Percentiles rank a stretch among this genome's conserved stretches.
phyloP scores from a whole-genome alignment of 805 yeast genomes.

The Candida ortonii region DNA sequence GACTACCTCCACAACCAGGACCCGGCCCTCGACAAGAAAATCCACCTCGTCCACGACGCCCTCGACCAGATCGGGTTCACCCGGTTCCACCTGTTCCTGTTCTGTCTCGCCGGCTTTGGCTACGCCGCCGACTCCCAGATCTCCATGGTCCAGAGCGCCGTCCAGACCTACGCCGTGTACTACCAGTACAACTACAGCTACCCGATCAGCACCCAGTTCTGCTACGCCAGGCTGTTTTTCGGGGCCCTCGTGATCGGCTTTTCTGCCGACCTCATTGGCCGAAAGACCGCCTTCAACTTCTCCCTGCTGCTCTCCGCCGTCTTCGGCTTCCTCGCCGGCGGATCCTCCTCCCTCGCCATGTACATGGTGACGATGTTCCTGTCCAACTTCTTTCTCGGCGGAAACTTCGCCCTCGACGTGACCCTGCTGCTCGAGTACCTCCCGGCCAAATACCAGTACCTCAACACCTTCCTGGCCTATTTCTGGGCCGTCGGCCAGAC shows the following conservation, averaged over 20 bases:
- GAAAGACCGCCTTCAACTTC: conserved; percentile 46
- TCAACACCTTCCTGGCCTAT: conserved; percentile 47
- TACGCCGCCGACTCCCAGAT: conserved; percentile 48
- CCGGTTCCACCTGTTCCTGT: conserved; percentile 42
- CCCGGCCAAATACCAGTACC: conserved; percentile 46
- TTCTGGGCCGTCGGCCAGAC: conserved; percentile 58
- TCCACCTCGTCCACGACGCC: conserved; percentile 42
- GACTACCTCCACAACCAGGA: too few species aligned
- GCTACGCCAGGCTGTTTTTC: conserved; percentile 44
- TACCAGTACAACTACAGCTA: conserved; percentile 40
- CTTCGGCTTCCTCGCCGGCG: conserved; percentile 48
- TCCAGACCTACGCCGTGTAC: conserved; percentile 38
- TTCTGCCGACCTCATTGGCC: conserved; percentile 49
- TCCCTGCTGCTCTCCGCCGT: conserved; percentile 44
- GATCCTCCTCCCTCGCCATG: conserved; percentile 43
- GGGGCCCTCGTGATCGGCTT: conserved; percentile 57
- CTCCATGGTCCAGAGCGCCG: conserved; percentile 39
- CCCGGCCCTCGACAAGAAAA: conserved; percentile 24
- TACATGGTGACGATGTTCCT: conserved; percentile 44
- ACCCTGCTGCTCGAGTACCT: conserved; percentile 48
- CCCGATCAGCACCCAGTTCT: conserved; percentile 42
- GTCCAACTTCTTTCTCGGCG: conserved; percentile 45
- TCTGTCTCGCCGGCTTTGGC: conserved; percentile 46
- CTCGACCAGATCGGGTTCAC: conserved; percentile 55
- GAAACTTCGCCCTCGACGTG: conserved; percentile 50